Conservation (phyloP, 495 filamentous ascomycete species). For the Tuber aestivum region DNA sequence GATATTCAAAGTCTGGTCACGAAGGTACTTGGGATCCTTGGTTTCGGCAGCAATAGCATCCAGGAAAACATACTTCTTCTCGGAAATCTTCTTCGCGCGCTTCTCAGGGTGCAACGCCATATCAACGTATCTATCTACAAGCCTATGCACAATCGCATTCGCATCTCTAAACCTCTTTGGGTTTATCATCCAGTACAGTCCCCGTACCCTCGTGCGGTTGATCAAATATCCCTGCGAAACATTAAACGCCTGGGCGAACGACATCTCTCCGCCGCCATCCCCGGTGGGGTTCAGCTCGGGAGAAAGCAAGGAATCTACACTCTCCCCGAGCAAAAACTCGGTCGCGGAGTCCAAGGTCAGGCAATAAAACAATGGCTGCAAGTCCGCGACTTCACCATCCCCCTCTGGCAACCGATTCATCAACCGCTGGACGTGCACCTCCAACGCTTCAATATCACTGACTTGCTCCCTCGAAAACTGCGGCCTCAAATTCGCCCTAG, state of each 20-base stretch:
- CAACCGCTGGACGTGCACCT: conserved; percentile 55
- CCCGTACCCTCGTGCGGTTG: conserved; percentile 46
- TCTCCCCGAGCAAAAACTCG: conserved; percentile 66
- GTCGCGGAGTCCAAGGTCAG: conserved; percentile 65
- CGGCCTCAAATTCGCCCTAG: conserved; percentile 57
- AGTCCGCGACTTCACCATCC: conserved; percentile 53
- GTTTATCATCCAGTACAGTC: conserved; percentile 50
- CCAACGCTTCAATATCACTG: conserved; percentile 55
- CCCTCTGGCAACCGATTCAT: conserved; percentile 46
- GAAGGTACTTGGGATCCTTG: conserved; percentile 53
- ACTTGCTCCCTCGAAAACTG: conserved; percentile 59
- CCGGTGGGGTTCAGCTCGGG: conserved; percentile 33
- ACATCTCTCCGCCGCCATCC: conserved; percentile 26
- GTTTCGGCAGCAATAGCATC: conserved; percentile 58
- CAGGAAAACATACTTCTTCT: conserved; percentile 56
- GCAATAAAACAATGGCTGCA: conserved; percentile 61
- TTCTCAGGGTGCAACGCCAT: conserved; percentile 33
- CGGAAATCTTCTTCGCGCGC: conserved; percentile 12
- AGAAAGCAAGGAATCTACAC: conserved; percentile 44
- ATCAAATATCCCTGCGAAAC: conserved; percentile 48
- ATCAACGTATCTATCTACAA: conserved; percentile 52
- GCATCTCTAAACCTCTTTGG: conserved; percentile 46
- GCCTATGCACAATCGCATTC: conserved; percentile 48
- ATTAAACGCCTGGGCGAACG: conserved; percentile 48
- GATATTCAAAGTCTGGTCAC: conserved; percentile 60